Conservation (phyloP, 257 asterid genomes). For the Leonotis leonurus region DNA sequence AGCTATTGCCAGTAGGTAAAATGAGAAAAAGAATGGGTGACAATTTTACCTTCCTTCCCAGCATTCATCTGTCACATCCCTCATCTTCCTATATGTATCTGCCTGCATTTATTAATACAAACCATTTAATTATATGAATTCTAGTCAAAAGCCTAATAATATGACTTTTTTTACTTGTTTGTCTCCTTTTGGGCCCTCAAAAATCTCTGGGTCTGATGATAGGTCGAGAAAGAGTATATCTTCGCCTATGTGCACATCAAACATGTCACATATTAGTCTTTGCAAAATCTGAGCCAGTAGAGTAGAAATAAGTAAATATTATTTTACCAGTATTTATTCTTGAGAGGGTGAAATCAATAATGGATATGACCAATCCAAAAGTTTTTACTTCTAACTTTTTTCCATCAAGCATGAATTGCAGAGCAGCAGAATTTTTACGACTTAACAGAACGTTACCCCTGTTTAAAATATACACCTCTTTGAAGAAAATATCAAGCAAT, state of each 20-base stretch:
- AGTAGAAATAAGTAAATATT: constrained; percentile 6
- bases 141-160: constrained; percentile 9
- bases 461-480: constrained; percentile 16
- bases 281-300: constrained; percentile 3
- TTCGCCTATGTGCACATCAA: constrained; percentile 52
- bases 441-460: constrained; percentile 91
- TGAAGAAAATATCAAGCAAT: constrained; percentile 16
- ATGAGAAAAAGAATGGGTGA: not conserved
- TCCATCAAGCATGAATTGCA: constrained; percentile 70
- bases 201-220: constrained; percentile 80
- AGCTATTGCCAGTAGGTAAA: not conserved
- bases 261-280: constrained; percentile 1
- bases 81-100: constrained; percentile 90
- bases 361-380: constrained; percentile 67
- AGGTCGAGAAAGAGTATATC: constrained; percentile 87
- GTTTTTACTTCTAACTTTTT: constrained; percentile 48
- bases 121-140: constrained; percentile 11
- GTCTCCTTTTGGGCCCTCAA: constrained; percentile 86
- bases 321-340: constrained; percentile 81
- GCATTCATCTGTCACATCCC: constrained; percentile 68
- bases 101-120: constrained; percentile 43
- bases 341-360: constrained; percentile 92
- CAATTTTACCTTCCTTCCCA: constrained; percentile 90
- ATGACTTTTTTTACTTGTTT: constrained; percentile 48
- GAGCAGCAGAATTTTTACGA: constrained; percentile 48